A percentile compares a stretch with the other conserved stretches of the same genome.
Evolutionary conservation across 805 yeast species (phyloP).

Genomic region (Wickerhamiella occidentalis): DNA sequence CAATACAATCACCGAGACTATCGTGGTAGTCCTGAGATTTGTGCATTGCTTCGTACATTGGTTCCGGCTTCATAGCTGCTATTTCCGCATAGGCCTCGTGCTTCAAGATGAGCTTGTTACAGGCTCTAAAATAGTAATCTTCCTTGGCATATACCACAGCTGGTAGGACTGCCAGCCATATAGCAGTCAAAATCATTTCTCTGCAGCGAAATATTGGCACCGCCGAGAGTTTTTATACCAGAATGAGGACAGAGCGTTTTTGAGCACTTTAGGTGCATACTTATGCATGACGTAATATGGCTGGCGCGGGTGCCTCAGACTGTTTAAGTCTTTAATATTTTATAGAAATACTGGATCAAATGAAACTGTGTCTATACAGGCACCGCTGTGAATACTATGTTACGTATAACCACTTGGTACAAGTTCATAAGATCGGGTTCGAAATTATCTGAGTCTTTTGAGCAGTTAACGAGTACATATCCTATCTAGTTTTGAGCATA

Average conservation of each 20-base stretch:
- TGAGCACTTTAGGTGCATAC: neutral
- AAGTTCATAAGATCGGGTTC: no score
- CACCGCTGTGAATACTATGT: no score
- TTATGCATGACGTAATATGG: neutral
- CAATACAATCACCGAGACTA: slow-evolving; percentile 1
- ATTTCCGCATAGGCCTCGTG: neutral
- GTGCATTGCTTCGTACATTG: neutral
- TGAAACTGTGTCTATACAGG: no score
- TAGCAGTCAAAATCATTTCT: neutral
- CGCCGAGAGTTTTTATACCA: neutral
- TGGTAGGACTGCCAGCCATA: neutral
- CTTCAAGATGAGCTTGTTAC: slow-evolving; percentile 1
- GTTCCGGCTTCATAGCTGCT: neutral
- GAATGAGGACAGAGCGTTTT: neutral
- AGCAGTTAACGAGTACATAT: neutral
- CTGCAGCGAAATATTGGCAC: neutral
- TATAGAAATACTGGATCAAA: no score
- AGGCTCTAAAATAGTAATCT: slow-evolving; percentile 6
- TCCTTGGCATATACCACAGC: slow-evolving; percentile 6
- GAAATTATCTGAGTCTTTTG: neutral
- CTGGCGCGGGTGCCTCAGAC: neutral
- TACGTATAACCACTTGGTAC: no score
- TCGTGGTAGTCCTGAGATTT: neutral
- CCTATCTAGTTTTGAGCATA: neutral
- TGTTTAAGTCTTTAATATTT: no score